These are phyloP conservation scores for Globisporangium mamillatum DNA, from an alignment of 352 stramenopile species.

Conservation along the genomic window DNA sequence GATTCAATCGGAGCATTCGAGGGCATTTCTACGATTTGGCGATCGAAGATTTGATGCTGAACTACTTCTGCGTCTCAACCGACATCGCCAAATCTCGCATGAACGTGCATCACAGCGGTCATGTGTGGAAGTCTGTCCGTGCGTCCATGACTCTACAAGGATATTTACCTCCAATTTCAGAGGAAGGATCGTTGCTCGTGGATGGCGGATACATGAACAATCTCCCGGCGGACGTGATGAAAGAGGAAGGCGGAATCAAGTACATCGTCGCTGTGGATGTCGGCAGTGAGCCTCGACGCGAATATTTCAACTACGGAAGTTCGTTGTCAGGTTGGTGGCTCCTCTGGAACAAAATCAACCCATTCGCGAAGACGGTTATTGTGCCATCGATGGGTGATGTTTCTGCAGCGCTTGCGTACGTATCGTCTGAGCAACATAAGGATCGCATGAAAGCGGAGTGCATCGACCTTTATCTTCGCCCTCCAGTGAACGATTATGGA, in stretches of 20 bases:
- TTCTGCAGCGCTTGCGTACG: slow-evolving; percentile 83
- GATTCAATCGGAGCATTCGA: slow-evolving; percentile 81
- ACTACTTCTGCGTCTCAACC: slow-evolving; percentile 92
- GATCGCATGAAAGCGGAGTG: slow-evolving; percentile 79
- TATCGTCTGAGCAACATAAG: slow-evolving; percentile 89
- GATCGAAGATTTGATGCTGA: slow-evolving; percentile 90
- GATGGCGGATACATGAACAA: slow-evolving; percentile 95
- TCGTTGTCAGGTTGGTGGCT: slow-evolving; percentile 89
- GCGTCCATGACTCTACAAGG: slow-evolving; percentile 91
- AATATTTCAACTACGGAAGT: slow-evolving; percentile 82
- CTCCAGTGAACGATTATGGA: slow-evolving; percentile 86
- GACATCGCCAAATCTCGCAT: slow-evolving; percentile 89
- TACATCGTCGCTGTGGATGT: slow-evolving; percentile 91
- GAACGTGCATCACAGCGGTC: slow-evolving; percentile 84
- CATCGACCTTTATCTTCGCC: slow-evolving; percentile 87
- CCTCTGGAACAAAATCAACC: slow-evolving; percentile 90
- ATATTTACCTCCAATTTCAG: slow-evolving; percentile 89
- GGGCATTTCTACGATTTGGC: slow-evolving; percentile 71
- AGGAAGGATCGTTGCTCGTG: slow-evolving; percentile 83
- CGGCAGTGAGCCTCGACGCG: slow-evolving; percentile 66
- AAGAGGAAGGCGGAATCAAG: slow-evolving; percentile 84
- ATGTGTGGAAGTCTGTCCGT: slow-evolving; percentile 88
- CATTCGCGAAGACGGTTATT: slow-evolving; percentile 81
- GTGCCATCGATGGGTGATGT: slow-evolving; percentile 93
- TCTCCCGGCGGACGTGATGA: slow-evolving; percentile 90